A percentile compares a stretch with the other conserved stretches of the same genome.
These are phyloP conservation scores for Exophiala dermatitidis DNA, from an alignment of 2,329 filamentous ascomycete species.

Conservation along the genomic window DNA sequence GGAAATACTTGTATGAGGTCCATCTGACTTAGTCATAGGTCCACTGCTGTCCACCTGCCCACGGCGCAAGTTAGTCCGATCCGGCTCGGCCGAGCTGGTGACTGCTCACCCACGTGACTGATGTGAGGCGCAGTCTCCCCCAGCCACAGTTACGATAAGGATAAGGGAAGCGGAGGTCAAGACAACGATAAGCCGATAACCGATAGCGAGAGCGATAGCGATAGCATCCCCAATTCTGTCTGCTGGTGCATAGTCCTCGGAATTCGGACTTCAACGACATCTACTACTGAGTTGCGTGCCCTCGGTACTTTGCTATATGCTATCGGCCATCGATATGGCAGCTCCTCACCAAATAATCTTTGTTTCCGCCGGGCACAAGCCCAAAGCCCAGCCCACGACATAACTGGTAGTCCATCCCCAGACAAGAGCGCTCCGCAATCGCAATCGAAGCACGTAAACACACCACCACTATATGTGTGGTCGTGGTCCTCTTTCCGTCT, in stretches of 20 bases:
- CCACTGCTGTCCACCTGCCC: not conserved
- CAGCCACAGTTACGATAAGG: not conserved
- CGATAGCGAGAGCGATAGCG: no score
- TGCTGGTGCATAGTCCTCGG: no score
- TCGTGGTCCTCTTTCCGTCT: not conserved
- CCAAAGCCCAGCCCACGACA: not conserved
- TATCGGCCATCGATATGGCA: not conserved
- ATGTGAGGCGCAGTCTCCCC: not conserved
- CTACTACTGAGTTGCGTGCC: not conserved
- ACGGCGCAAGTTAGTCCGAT: not conserved
- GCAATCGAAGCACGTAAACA: constrained; percentile 2
- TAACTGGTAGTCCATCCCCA: not conserved
- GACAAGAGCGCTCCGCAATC: constrained; percentile 5
- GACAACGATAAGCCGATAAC: no score
- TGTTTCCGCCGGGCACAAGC: not conserved
- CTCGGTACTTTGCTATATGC: not conserved
- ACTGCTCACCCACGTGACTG: not conserved
- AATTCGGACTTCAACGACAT: not conserved
- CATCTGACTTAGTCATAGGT: no score
- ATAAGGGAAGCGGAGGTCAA: no score
- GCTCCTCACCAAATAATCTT: not conserved
- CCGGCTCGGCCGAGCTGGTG: not conserved
- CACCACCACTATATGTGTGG: not conserved
- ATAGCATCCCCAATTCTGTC: no score
- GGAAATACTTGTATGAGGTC: no score